These are phyloP conservation scores for Glomus cerebriforme DNA, from an alignment of 192 early-diverging fungal species.

Conservation along the genomic window DNA sequence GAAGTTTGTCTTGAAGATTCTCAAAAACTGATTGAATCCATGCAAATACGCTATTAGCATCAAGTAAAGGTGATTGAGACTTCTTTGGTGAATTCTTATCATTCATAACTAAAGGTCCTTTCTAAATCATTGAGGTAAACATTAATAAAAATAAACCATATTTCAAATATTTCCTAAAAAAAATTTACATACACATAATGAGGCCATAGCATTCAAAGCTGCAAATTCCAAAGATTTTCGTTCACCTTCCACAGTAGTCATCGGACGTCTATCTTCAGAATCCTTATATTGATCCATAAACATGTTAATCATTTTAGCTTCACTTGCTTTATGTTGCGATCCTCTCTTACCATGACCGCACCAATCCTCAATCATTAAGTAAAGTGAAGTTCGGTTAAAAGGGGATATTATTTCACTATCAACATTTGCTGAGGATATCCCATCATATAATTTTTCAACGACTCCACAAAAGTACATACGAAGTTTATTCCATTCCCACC, in stretches of 20 bases:
- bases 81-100: background rate
- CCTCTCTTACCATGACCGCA: slow-evolving; percentile 78
- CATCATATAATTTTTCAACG: slow-evolving; percentile 82
- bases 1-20: slow-evolving; percentile 54
- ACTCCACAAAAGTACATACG: slow-evolving; percentile 89
- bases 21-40: slow-evolving; percentile 70
- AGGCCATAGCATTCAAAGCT: slow-evolving; percentile 87
- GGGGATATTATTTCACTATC: slow-evolving; percentile 65
- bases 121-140: slow-evolving; percentile 2
- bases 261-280: slow-evolving; percentile 59
- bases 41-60: slow-evolving; percentile 53
- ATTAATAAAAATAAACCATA: background rate
- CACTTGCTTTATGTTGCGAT: slow-evolving; percentile 56
- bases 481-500: slow-evolving; percentile 88
- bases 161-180: background rate
- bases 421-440: slow-evolving; percentile 53
- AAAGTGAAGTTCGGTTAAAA: slow-evolving; percentile 75
- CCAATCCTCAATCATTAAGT: slow-evolving; percentile 90
- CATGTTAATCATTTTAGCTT: slow-evolving; percentile 66
- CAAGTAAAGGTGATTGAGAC: slow-evolving; percentile 34
- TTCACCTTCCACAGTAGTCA: slow-evolving; percentile 76
- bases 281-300: slow-evolving; percentile 77
- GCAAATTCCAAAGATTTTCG: slow-evolving; percentile 73
- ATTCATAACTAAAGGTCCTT: background rate
- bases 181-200: slow-evolving; percentile 62